These are phyloP conservation scores for Dimargaris cristalligena DNA, from an alignment of 192 early-diverging fungal genomes.

Conservation along the genomic window DNA sequence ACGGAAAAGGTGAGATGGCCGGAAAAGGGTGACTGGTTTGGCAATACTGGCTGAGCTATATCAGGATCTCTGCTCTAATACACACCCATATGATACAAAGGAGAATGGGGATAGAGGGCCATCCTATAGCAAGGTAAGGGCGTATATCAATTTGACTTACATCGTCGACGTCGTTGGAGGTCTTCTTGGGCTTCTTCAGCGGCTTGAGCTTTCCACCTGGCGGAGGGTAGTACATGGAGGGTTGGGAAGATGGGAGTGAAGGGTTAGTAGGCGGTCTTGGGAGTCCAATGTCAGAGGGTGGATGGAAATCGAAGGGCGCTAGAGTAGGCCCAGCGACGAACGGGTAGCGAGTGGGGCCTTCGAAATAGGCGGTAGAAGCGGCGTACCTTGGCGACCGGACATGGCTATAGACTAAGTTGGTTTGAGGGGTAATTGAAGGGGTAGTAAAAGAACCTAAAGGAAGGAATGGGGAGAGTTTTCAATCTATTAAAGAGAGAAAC, in stretches of 20 bases:
- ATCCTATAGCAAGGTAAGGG: too few relatives aligned
- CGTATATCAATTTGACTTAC: too few relatives aligned
- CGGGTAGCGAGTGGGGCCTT: background rate
- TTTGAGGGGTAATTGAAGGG: too few relatives aligned
- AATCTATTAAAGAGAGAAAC: too few relatives aligned
- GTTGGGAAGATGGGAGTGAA: background rate
- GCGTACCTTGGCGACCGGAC: background rate
- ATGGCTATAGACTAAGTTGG: background rate
- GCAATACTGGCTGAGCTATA: too few relatives aligned
- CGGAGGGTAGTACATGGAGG: background rate
- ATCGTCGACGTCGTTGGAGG: conserved; percentile 40
- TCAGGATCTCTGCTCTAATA: too few relatives aligned
- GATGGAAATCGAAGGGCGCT: background rate
- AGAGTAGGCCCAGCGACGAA: background rate
- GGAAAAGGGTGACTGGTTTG: too few relatives aligned
- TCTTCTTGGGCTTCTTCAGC: conserved; percentile 71
- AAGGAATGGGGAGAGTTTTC: too few relatives aligned
- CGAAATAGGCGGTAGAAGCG: background rate
- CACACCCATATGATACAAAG: too few relatives aligned
- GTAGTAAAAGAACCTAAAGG: too few relatives aligned
- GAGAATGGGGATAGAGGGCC: too few relatives aligned
- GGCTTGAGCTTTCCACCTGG: conserved; percentile 77
- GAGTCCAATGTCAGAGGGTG: background rate
- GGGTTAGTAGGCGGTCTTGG: background rate
- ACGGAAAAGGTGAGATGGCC: too few relatives aligned